Base-by-base conservation (phyloP, 306 rosid genomes). In the Rosa lucieae region DNA sequence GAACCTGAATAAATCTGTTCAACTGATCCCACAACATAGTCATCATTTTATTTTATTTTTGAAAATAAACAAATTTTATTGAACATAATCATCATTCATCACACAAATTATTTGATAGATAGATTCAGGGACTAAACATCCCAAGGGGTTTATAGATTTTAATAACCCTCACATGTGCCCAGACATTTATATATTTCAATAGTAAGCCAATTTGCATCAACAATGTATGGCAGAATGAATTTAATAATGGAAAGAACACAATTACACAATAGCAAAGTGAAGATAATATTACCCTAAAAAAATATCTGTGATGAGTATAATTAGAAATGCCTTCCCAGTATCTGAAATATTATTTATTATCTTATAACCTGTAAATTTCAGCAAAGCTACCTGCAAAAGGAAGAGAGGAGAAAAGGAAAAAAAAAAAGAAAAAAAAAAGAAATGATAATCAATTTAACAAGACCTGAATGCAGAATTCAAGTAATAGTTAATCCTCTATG, bases 281-380 rank as follows among this genome's bases (percentile, higher is more conserved):
- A 84, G 52, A 48, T 51, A 71, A 59, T 20, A 46, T 91, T 92
- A 95, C 99, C 99, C 99, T 75, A 95, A 84, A 87, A 95, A 91
- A 80, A 91, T 92, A 90, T 95, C 98, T 76, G 98, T 87, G 86
- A 91, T 62, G 74, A 90, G 88, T 87, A 95, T 92, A 83, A 95
- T 90, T 62, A 95, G 85, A 86, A 95, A 89, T 65, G 98, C 97
- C 94, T 95, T 95, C 88, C 97, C 99, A 56, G 97, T 89, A 86
- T 95, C 97, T 73, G 99, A 92, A 78, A 95, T 83, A 76, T 92
- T 91, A 85, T 88, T 91, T 87, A 95, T 80, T 73, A 95, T 91
- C 85, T 92, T 94, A 82, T 94, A 94, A 62, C 99, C 97, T 32
- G 98, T 92, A 88, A 92, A 92, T 87, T 95, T 95, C 89, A 95